Conservation (phyloP, 306 rosid species). For the Amphicarpaea edgeworthii region DNA sequence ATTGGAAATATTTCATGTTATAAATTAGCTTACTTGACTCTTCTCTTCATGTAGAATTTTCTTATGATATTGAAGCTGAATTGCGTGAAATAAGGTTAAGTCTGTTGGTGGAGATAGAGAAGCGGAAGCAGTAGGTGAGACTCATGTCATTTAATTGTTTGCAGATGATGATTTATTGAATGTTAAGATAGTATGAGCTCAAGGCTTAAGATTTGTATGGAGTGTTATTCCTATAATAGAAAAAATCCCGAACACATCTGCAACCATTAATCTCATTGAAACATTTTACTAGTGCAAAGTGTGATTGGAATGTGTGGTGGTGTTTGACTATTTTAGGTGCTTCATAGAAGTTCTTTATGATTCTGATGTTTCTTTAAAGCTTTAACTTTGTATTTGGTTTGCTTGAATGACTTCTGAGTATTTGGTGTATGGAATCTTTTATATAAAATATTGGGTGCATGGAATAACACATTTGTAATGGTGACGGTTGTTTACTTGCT, state of each 20-base stretch:
- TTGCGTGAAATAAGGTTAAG: conserved; percentile 75
- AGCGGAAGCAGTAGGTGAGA: conserved; percentile 91
- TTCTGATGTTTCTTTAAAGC: not conserved
- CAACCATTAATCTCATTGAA: not conserved
- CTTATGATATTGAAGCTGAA: conserved; percentile 68
- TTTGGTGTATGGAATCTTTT: not conserved
- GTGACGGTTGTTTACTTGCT: conserved; percentile 4
- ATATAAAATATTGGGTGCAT: not conserved
- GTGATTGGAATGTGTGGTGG: not conserved
- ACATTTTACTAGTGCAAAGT: not conserved
- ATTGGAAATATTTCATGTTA: conserved; percentile 29
- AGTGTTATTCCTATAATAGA: not conserved
- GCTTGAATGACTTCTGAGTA: not conserved
- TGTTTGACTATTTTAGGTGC: not conserved
- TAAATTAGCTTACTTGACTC: conserved; percentile 37
- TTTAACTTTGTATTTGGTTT: conserved; percentile 6
- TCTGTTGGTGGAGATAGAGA: conserved; percentile 80
- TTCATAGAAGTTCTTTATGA: not conserved
- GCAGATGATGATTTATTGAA: not conserved
- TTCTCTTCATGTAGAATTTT: conserved; percentile 65
- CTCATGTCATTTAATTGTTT: conserved; percentile 19
- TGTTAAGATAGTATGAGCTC: not conserved
- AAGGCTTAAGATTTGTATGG: not conserved
- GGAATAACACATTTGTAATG: not conserved
- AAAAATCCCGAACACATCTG: not conserved